These are phyloP conservation scores for Pythium graminicola DNA, from an alignment of 352 stramenopile species.

Conservation along the genomic window DNA sequence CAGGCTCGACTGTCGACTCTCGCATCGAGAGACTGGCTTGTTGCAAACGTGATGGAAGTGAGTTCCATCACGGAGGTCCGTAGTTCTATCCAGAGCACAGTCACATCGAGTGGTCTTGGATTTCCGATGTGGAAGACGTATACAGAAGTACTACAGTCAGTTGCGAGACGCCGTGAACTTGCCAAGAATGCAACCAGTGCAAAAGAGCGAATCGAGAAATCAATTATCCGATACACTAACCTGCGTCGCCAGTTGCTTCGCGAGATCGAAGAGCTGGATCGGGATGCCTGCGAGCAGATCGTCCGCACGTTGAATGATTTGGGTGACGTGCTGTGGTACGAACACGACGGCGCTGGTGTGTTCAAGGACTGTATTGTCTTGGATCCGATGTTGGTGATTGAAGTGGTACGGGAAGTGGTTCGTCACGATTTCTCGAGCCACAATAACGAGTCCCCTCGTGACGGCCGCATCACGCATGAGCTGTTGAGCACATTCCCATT, in stretches of 20 bases:
- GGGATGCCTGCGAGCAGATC: constrained; percentile 10
- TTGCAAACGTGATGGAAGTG: not conserved
- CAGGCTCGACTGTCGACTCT: too few relatives aligned
- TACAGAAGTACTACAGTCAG: not conserved
- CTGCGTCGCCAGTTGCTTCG: constrained; percentile 3
- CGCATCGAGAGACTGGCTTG: constrained; percentile 9
- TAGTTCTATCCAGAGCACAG: not conserved
- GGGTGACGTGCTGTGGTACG: constrained; percentile 21
- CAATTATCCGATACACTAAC: not conserved
- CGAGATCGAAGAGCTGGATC: constrained; percentile 3
- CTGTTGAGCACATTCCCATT: constrained; percentile 2
- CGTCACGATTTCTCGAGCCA: constrained; percentile 9
- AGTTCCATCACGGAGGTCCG: not conserved
- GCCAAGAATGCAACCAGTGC: not conserved
- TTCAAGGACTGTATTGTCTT: constrained; percentile 14
- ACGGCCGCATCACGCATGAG: constrained; percentile 12
- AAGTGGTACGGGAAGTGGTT: constrained; percentile 20
- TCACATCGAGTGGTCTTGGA: not conserved
- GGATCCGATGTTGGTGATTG: constrained; percentile 27
- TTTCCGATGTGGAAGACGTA: constrained; percentile 19
- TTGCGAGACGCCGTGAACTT: constrained; percentile 4
- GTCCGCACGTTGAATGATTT: constrained; percentile 18
- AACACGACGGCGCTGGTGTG: constrained; percentile 7
- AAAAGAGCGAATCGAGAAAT: not conserved
- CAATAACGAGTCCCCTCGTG: not conserved